Percentiles rank a stretch among this genome's conserved stretches.
Conservation (phyloP, 164 flowering plant species). For the Cinnamomum micranthum region DNA sequence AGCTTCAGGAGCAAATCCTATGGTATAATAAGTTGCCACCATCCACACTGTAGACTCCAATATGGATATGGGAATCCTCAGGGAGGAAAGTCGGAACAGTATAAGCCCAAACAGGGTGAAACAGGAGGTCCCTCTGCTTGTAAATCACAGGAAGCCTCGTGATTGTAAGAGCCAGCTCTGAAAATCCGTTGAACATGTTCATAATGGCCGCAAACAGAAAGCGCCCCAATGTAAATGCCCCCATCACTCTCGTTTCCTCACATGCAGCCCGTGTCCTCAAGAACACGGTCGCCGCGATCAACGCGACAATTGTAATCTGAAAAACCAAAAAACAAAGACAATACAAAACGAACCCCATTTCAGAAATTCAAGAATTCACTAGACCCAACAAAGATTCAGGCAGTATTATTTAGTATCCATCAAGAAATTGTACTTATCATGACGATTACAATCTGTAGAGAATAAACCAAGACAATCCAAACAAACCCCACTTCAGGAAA, state of each 20-base stretch:
- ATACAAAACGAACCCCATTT: background rate
- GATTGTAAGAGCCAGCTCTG: constrained; percentile 75
- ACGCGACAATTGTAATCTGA: constrained; percentile 61
- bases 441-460: too few relatives aligned
- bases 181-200: constrained; percentile 90
- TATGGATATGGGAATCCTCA: constrained; percentile 65
- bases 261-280: constrained; percentile 49
- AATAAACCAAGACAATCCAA: too few relatives aligned
- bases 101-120: constrained; percentile 86
- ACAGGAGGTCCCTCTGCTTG: constrained; percentile 85
- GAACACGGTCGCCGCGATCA: constrained; percentile 67
- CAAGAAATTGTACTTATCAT: too few relatives aligned
- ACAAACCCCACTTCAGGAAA: too few relatives aligned
- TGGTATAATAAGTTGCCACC: constrained; percentile 59
- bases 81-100: constrained; percentile 72
- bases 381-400: background rate
- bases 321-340: background rate
- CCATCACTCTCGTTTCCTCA: constrained; percentile 61
- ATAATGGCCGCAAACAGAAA: constrained; percentile 53
- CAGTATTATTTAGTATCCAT: background rate
- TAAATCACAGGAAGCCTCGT: constrained; percentile 88
- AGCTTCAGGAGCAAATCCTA: constrained; percentile 92
- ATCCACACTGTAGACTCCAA: constrained; percentile 73
- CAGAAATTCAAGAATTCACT: background rate
- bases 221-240: constrained; percentile 61